phyloP scores from a whole-genome alignment of 2,329 filamentous ascomycete species.

The Orbilia brochopaga region DNA sequence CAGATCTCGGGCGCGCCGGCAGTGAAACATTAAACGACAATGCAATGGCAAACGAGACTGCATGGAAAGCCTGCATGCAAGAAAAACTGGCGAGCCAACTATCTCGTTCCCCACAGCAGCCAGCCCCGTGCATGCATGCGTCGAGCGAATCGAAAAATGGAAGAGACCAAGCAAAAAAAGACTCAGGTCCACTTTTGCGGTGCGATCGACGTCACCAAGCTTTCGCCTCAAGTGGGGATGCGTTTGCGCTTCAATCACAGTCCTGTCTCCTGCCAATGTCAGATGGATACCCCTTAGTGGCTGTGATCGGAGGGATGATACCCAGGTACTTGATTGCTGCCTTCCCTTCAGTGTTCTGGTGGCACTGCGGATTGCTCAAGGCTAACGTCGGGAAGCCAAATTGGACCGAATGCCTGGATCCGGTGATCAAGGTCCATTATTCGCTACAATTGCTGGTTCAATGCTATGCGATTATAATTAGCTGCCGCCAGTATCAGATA shows the following conservation, averaged over 20 bases:
- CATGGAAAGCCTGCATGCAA: slow-evolving; percentile 2
- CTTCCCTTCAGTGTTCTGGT: slow-evolving; percentile 16
- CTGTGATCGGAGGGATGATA: slow-evolving; percentile 28
- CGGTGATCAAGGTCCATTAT: background rate
- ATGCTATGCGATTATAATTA: slow-evolving; percentile 11
- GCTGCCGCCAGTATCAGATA: slow-evolving; percentile 1
- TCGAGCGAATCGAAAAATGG: slow-evolving; percentile 8
- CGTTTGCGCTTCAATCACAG: slow-evolving; percentile 6
- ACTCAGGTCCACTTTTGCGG: slow-evolving; percentile 21
- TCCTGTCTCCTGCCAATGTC: slow-evolving; percentile 29
- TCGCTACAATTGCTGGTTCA: background rate
- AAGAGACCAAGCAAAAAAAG: slow-evolving; percentile 1
- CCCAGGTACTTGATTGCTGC: slow-evolving; percentile 19
- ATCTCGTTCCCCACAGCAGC: slow-evolving; percentile 36
- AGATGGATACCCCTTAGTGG: slow-evolving; percentile 32
- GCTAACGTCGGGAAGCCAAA: background rate
- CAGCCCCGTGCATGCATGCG: slow-evolving; percentile 19
- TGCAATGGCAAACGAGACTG: slow-evolving; percentile 1
- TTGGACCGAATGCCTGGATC: slow-evolving; percentile 6
- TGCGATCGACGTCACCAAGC: slow-evolving; percentile 38
- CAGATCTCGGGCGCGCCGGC: slow-evolving; percentile 9
- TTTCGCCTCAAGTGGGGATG: slow-evolving; percentile 11
- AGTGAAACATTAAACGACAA: background rate
- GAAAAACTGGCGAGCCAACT: slow-evolving; percentile 28
- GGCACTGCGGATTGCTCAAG: slow-evolving; percentile 9